These are phyloP conservation scores for Daldinia loculata DNA, from an alignment of 495 filamentous ascomycete species.

Conservation along the genomic window DNA sequence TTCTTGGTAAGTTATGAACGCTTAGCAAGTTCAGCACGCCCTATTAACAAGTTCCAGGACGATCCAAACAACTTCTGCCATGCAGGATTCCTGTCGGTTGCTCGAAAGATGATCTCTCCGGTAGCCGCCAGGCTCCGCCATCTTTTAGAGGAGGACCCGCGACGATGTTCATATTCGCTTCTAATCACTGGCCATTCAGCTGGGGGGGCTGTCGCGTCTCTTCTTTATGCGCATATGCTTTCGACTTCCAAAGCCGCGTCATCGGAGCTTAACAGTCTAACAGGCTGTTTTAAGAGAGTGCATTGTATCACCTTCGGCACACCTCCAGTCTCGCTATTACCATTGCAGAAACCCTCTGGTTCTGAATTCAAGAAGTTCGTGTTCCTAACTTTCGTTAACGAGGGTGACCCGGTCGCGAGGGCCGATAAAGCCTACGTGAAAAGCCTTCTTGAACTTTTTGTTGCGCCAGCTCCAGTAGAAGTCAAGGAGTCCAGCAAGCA, in stretches of 20 bases:
- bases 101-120: slow-evolving; percentile 74
- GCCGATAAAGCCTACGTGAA: slow-evolving; percentile 78
- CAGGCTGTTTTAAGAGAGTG: slow-evolving; percentile 73
- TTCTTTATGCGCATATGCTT: slow-evolving; percentile 83
- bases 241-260: slow-evolving; percentile 59
- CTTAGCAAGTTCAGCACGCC: background rate
- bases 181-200: slow-evolving; percentile 86
- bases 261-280: slow-evolving; percentile 73
- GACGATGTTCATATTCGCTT: slow-evolving; percentile 71
- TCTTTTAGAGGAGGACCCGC: slow-evolving; percentile 73
- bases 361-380: slow-evolving; percentile 65
- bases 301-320: slow-evolving; percentile 87
- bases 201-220: slow-evolving; percentile 78
- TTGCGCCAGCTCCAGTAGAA: slow-evolving; percentile 60
- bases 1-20: slow-evolving; percentile 64
- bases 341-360: slow-evolving; percentile 65
- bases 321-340: slow-evolving; percentile 76
- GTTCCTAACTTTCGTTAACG: slow-evolving; percentile 82
- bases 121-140: slow-evolving; percentile 73
- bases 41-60: slow-evolving; percentile 57
- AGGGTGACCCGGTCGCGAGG: slow-evolving; percentile 80
- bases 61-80: slow-evolving; percentile 80
- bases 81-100: slow-evolving; percentile 77
- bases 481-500: slow-evolving; percentile 20
- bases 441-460: slow-evolving; percentile 74